Conservation (phyloP, 2,329 filamentous ascomycete species). For the Alternaria hordeiaustralica region DNA sequence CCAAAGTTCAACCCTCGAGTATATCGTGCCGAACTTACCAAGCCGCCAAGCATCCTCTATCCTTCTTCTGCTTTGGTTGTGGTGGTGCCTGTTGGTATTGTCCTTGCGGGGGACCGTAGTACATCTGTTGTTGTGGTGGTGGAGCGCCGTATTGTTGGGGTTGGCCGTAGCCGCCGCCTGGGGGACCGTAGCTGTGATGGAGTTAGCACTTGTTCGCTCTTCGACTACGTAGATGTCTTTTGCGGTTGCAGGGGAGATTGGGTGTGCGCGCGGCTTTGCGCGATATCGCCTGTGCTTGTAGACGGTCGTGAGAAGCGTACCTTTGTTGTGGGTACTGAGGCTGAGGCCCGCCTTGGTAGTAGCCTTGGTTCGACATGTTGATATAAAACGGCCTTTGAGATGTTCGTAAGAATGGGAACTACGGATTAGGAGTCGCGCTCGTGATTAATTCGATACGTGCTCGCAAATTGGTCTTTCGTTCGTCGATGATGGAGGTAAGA, state of each 20-base stretch:
- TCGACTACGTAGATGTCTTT: not conserved
- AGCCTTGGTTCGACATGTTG: constrained; percentile 44
- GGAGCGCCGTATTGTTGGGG: constrained; percentile 31
- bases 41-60: constrained; percentile 39
- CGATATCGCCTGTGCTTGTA: not conserved
- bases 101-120: constrained; percentile 36
- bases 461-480: not conserved
- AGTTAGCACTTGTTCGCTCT: not conserved
- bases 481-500: not conserved
- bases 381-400: not conserved
- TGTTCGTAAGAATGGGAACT: not conserved
- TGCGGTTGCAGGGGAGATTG: not conserved
- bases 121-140: constrained; percentile 34
- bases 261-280: not conserved
- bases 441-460: not conserved
- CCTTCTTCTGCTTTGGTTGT: constrained; percentile 54
- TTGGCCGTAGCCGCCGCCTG: constrained; percentile 15
- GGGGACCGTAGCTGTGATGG: constrained; percentile 30
- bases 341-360: constrained; percentile 47
- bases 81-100: constrained; percentile 60
- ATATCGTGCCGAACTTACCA: constrained; percentile 28
- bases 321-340: constrained; percentile 49
- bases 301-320: constrained; percentile 15
- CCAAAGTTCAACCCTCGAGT: not conserved
- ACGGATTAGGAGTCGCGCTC: not conserved